Conservation (phyloP, 2,329 filamentous ascomycete genomes). For the Fusarium secorum region DNA sequence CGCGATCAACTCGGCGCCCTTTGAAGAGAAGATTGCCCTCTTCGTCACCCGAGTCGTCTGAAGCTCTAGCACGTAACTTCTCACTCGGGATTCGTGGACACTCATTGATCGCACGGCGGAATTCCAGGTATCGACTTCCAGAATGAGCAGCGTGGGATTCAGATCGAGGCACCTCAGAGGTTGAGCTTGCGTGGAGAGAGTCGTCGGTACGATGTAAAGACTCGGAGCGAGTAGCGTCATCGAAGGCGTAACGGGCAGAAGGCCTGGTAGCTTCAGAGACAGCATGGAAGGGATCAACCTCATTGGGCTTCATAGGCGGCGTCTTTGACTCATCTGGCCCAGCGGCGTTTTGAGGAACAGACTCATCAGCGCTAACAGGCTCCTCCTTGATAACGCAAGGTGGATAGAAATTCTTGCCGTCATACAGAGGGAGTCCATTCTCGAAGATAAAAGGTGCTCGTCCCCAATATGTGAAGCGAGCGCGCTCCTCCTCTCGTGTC, state of each 20-base stretch:
- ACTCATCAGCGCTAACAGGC: constrained; percentile 4
- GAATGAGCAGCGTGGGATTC: constrained; percentile 37
- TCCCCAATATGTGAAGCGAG: constrained; percentile 68
- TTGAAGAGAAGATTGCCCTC: constrained; percentile 50
- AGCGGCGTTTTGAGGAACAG: background rate
- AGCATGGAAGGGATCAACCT: constrained; percentile 30
- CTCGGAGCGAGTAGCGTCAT: constrained; percentile 48
- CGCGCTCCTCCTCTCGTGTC: constrained; percentile 65
- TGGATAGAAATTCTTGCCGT: constrained; percentile 71
- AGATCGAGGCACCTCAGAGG: constrained; percentile 34
- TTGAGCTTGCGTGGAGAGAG: constrained; percentile 31
- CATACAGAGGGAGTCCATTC: constrained; percentile 67
- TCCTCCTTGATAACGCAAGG: constrained; percentile 59
- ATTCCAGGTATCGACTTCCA: constrained; percentile 41
- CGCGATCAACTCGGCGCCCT: constrained; percentile 45
- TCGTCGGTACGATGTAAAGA: constrained; percentile 38
- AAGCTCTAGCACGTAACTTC: constrained; percentile 10
- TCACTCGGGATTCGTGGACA: constrained; percentile 12
- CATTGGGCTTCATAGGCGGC: background rate
- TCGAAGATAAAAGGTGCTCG: constrained; percentile 60
- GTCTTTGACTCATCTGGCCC: background rate
- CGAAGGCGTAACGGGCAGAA: constrained; percentile 36
- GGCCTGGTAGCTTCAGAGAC: constrained; percentile 11
- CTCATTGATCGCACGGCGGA: constrained; percentile 35
- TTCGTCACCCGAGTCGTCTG: constrained; percentile 43